Evolutionary conservation across 768 basidiomycete species (phyloP).

Genomic region (Clitopilus hobsonii): DNA sequence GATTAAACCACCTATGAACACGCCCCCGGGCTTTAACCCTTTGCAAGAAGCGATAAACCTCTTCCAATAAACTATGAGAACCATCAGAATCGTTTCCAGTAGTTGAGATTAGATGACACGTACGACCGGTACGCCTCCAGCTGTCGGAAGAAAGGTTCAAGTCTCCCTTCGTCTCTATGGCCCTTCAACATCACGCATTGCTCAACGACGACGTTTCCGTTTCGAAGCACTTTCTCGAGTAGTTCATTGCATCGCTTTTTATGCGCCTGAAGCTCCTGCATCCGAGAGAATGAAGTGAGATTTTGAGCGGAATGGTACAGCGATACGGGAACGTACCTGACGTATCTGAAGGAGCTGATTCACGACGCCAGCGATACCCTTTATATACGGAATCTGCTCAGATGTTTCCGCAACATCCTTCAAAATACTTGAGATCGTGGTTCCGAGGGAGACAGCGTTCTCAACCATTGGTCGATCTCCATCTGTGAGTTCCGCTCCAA

Average conservation of each 20-base stretch:
- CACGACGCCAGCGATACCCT: background rate
- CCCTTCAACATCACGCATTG: background rate
- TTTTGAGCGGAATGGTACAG: background rate
- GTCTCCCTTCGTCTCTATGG: background rate
- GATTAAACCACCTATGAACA: background rate
- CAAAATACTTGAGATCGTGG: background rate
- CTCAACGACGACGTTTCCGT: background rate
- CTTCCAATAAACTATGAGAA: background rate
- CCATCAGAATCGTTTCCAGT: background rate
- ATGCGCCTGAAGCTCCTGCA: background rate
- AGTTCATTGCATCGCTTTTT: background rate
- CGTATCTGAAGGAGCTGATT: background rate
- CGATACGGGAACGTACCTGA: background rate
- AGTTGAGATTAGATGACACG: background rate
- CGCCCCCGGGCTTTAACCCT: background rate
- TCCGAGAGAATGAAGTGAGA: background rate
- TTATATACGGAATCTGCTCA: background rate
- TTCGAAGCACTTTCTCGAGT: background rate
- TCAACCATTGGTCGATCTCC: background rate
- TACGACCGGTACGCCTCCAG: background rate
- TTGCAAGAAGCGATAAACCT: background rate
- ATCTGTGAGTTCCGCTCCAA: background rate
- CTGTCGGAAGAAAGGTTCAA: background rate
- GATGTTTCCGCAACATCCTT: background rate
- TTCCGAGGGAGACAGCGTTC: background rate